Base-by-base conservation (phyloP, 2,329 filamentous ascomycete species). In the Drechslerella stenobrocha region DNA sequence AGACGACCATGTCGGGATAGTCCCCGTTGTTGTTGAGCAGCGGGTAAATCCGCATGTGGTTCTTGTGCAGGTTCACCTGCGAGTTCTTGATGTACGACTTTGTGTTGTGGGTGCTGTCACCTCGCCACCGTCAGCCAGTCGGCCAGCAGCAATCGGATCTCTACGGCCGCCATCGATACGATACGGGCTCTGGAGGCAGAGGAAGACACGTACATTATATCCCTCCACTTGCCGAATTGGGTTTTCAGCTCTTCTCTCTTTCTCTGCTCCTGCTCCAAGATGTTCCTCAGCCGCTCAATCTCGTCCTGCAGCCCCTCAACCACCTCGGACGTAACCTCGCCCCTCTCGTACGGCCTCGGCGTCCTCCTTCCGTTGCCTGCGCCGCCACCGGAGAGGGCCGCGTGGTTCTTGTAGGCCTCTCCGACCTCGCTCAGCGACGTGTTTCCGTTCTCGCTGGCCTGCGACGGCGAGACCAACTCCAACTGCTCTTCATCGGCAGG, bases 1-100 rank as follows among this genome's bases (percentile, higher is more conserved):
- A 69, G 0, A 69, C 52, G 6, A 61, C 57, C 51, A 63, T 57
- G 35, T 69, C 64, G 4, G 64, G 64, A 18, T 63, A 69, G 7
- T 48, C 28, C 1, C 64, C 64, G 2, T 61, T 52, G 30, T 69
- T 52, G 44, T 69, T 69, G 9, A 69, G 64, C 8, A 69, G 45
- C 20, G 64, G 64, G 8, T 69, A 59, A 18, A 69, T 69, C 9
- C 64, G 57, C 64, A 63, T 57, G 45, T 69, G 55, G 30, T 61
- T 63, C 40, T 69, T 69, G 15, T 69, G 52, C 15, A 69, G 58
- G 46, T 69, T 55, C 40, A 69, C 57, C 15, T 56, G 52, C 22
- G 64, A 69, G 48, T 69, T 69, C 57, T 60, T 52, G 24, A 69
- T 69, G 37, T 63, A 63, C n/a, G 52, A 44, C 50, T 61, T 61